These are phyloP conservation scores for Aureobasidium sp. DNA, from an alignment of 2,329 filamentous ascomycete genomes.

Conservation along the genomic window DNA sequence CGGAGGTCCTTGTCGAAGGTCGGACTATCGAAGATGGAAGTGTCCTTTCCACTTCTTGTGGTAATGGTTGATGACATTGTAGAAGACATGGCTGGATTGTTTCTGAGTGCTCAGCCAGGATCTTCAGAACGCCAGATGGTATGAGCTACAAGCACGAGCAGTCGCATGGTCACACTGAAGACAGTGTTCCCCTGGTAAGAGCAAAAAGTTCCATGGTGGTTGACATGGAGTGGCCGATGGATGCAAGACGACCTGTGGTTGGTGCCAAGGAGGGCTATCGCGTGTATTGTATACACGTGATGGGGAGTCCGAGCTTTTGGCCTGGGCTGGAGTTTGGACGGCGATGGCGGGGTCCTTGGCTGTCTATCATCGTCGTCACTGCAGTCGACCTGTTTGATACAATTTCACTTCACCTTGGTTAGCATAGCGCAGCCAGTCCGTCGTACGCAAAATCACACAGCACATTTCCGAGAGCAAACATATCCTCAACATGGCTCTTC, in stretches of 20 bases:
- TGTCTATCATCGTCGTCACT: conserved; percentile 3
- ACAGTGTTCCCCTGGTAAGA: neutral
- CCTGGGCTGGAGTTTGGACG: neutral
- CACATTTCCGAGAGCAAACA: neutral
- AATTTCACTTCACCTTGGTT: neutral
- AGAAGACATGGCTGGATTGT: neutral
- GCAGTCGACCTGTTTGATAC: neutral
- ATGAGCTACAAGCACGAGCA: neutral
- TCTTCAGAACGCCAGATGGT: neutral
- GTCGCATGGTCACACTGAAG: neutral
- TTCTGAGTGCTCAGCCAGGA: neutral
- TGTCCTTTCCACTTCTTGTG: neutral
- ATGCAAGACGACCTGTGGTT: neutral
- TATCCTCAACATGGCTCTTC: conserved; percentile 55
- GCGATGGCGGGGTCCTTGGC: conserved; percentile 1
- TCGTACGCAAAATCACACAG: neutral
- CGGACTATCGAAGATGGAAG: conserved; percentile 60
- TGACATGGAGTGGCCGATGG: neutral
- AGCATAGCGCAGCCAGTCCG: neutral
- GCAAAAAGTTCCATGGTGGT: neutral
- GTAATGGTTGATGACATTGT: conserved; percentile 12
- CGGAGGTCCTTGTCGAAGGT: conserved; percentile 81
- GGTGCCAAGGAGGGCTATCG: neutral
- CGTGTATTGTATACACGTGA: neutral
- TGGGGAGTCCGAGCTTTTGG: neutral